Evolutionary conservation across 176 grass and related monocot species (phyloP), one percentile per base, ranked within the genome.

Genomic region (Zoysia pacifica): DNA sequence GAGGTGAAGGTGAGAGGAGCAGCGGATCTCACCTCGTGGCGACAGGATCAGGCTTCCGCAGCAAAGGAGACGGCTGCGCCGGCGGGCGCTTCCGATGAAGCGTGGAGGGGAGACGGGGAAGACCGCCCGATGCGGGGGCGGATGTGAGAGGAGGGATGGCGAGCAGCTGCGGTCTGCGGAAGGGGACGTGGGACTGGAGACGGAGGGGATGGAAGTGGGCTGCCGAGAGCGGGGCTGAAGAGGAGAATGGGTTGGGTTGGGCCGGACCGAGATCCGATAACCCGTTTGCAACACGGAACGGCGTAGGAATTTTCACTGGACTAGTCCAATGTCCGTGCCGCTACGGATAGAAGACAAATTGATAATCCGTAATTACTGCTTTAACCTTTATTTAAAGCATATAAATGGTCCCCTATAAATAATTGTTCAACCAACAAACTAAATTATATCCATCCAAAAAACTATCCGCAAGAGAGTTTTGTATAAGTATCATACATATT

Each of bases 11-110:
- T 8, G 40, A 14, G 10, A 35, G 28, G 69, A 12, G 69, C 84
- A 7, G 16, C 43, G 62, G 62, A 43, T 9, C 51, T 80, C 69
- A 86, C 84, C 77, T 80, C 7, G 54, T 35, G 43, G 52, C 51
- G 43, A 4, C 38, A 50, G 19, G 77, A 80, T 74, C 84, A 62
- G n/a, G 41, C 5, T 37, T 44, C 72, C n/a, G 20, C 15, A 4
- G 62, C 9, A 51, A 18, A 44, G 18, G 73, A 6, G 63, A 14
- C 4, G 28, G 1, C 61, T 63, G 61, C 61, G 11, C 9, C 43
- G 8, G 65, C 53, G 19, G 46, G 43, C 59, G 68, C 2, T 5
- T 63, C 37, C 48, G 48, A 37, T 5, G 28, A 28, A 28, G 60
- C 37, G 41, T 15, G 42, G 65, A n/a, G 3, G 8, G 18, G 4